Evolutionary conservation across 208 protist genomes (phyloP).

Genomic region (Trypanosoma congolense): DNA sequence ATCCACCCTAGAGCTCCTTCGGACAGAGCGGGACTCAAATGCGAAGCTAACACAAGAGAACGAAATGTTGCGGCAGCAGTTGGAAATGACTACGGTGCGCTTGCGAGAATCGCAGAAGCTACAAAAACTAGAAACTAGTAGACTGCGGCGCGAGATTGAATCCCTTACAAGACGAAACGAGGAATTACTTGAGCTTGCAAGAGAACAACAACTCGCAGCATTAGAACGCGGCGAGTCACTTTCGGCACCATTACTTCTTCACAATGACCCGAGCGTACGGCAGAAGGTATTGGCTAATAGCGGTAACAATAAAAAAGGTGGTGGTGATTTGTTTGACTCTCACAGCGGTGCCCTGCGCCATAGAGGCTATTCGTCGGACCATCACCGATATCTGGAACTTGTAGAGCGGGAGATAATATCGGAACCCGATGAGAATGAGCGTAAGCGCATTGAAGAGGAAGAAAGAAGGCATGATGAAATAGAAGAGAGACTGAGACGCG

Average conservation of each 20-base stretch:
- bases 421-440: conserved; percentile 4
- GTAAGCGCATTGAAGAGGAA: conserved; percentile 3
- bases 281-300: background rate
- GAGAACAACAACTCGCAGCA: conserved; percentile 57
- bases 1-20: conserved; percentile 57
- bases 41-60: conserved; percentile 68
- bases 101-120: conserved; percentile 62
- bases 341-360: background rate
- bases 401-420: background rate
- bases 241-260: background rate
- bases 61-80: conserved; percentile 65
- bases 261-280: conserved; percentile 7
- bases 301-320: conserved; percentile 1
- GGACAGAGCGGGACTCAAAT: conserved; percentile 68
- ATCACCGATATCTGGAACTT: conserved; percentile 1
- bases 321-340: background rate
- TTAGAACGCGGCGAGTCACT: conserved; percentile 25
- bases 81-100: conserved; percentile 68
- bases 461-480: conserved; percentile 4
- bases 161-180: conserved; percentile 78
- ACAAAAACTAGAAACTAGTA: conserved; percentile 66
- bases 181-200: conserved; percentile 70
- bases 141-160: conserved; percentile 78
- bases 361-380: background rate
- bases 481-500: background rate